A percentile compares a stretch with the other conserved stretches of the same genome.
phyloP scores from a whole-genome alignment of 768 basidiomycete species.

The Tremella mesenterica region DNA sequence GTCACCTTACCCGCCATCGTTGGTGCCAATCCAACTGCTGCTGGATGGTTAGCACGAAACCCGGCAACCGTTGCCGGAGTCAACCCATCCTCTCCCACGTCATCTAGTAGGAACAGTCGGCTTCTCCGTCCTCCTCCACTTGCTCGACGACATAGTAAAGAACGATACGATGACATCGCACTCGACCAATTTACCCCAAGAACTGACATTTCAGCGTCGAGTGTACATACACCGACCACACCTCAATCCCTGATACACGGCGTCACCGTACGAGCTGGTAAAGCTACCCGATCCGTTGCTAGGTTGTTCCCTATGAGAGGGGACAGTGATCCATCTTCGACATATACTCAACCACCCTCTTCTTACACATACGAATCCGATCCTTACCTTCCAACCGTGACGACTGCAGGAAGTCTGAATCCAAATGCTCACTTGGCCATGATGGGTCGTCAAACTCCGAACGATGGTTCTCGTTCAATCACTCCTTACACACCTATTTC shows the following conservation, averaged over 20 bases:
- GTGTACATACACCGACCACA: not conserved
- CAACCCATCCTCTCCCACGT: not conserved
- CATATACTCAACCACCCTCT: not conserved
- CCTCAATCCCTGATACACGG: not conserved
- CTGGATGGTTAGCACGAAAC: conserved; percentile 6
- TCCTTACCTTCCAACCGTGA: not conserved
- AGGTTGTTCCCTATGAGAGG: conserved; percentile 5
- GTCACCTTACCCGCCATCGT: conserved; percentile 8
- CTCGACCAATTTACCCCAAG: not conserved
- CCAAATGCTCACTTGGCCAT: no score
- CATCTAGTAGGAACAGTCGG: not conserved
- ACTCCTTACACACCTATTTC: not conserved
- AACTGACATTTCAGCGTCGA: not conserved
- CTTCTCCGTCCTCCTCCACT: not conserved
- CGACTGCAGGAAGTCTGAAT: not conserved
- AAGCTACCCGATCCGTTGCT: conserved; percentile 9
- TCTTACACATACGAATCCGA: not conserved
- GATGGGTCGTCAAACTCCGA: not conserved
- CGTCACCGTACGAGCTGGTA: not conserved
- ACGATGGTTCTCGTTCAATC: not conserved
- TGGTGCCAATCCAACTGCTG: conserved; percentile 3
- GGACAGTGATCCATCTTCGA: conserved; percentile 1
- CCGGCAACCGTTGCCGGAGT: not conserved
- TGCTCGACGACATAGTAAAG: not conserved
- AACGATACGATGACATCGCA: not conserved